A percentile compares a stretch with the other conserved stretches of the same genome.
These are phyloP conservation scores for Diutina ranongensis DNA, from an alignment of 1,139 yeast species.

Conservation along the genomic window DNA sequence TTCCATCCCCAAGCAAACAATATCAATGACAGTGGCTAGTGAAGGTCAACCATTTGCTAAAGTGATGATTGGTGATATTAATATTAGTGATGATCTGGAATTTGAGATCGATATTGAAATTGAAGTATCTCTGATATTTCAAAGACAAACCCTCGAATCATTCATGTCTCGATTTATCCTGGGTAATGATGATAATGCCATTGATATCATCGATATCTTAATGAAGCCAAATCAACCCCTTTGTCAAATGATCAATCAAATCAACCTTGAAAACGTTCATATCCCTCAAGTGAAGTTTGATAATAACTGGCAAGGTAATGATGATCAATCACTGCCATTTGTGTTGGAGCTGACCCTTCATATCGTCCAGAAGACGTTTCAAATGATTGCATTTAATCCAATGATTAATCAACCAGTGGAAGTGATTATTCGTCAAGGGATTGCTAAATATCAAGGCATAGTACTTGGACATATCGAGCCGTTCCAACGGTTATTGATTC, in stretches of 20 bases:
- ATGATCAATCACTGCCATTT: slow-evolving; percentile 14
- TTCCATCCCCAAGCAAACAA: not conserved
- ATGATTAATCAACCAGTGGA: slow-evolving; percentile 28
- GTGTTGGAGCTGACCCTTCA: slow-evolving; percentile 38
- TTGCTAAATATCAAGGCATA: slow-evolving; percentile 34
- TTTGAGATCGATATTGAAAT: not conserved
- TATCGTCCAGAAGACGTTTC: slow-evolving; percentile 39
- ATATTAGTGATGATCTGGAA: not conserved
- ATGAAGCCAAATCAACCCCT: not conserved
- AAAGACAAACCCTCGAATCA: not conserved
- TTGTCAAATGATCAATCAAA: not conserved
- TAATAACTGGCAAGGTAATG: not conserved
- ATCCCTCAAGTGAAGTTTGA: not conserved
- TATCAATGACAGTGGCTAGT: not conserved
- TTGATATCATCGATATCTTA: not conserved
- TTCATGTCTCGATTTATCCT: not conserved
- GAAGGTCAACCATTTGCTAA: not conserved
- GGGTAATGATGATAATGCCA: not conserved
- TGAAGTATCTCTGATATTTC: not conserved
- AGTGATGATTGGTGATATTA: not conserved
- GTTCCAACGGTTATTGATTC: slow-evolving; percentile 24
- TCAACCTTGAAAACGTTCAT: not conserved
- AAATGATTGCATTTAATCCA: slow-evolving; percentile 42
- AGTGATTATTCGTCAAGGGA: slow-evolving; percentile 30
- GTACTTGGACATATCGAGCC: slow-evolving; percentile 32